phyloP scores from a whole-genome alignment of 2,329 filamentous ascomycete genomes.

The Venturia asperata region DNA sequence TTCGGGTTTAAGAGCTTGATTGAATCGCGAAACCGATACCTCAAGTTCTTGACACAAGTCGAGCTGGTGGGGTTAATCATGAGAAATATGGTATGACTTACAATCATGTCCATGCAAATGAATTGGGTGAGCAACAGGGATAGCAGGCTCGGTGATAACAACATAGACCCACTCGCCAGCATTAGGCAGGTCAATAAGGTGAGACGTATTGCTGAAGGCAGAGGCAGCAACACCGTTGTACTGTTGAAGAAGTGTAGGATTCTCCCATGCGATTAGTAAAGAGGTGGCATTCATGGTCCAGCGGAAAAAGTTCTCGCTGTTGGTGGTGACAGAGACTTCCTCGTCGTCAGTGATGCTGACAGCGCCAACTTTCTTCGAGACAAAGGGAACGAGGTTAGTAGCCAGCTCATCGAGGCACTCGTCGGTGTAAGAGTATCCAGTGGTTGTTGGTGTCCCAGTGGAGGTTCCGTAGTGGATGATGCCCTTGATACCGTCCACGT shows the following conservation, averaged over 20 bases:
- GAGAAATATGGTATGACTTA: neutral
- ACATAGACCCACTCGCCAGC: constrained; percentile 21
- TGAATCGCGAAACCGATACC: no score
- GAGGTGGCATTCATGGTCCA: constrained; percentile 37
- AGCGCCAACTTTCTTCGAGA: constrained; percentile 30
- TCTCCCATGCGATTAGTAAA: constrained; percentile 33
- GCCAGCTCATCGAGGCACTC: constrained; percentile 37
- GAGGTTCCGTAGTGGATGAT: constrained; percentile 37
- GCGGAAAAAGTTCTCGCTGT: constrained; percentile 31
- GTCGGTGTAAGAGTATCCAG: constrained; percentile 28
- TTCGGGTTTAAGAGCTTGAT: no score
- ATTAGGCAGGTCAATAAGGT: constrained; percentile 22
- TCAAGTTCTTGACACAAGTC: no score
- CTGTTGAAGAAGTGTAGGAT: constrained; percentile 35
- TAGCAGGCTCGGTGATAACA: constrained; percentile 16
- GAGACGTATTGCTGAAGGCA: constrained; percentile 31
- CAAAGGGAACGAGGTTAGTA: constrained; percentile 32
- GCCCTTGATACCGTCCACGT: constrained; percentile 32
- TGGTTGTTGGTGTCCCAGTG: constrained; percentile 27
- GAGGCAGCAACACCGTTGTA: constrained; percentile 33
- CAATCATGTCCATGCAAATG: constrained; percentile 29
- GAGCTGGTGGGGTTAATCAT: neutral
- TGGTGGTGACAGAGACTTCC: constrained; percentile 30
- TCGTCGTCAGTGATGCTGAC: constrained; percentile 30
- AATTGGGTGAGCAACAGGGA: constrained; percentile 19